Conservation (phyloP, 139 green algal species). For the Closterium sp. region DNA sequence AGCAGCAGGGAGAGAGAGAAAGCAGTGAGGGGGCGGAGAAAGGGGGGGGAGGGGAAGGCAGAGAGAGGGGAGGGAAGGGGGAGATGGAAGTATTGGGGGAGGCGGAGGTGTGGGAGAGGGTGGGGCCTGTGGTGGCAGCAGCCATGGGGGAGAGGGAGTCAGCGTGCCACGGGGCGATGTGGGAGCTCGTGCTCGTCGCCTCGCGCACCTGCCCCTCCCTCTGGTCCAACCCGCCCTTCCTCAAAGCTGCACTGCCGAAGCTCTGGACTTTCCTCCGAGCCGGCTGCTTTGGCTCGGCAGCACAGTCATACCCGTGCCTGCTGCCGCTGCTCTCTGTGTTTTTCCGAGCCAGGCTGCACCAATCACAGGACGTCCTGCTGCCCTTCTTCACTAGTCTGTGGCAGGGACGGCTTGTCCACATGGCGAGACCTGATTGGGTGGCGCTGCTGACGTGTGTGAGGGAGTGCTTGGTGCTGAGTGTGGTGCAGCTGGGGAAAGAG, state of each 20-base stretch:
- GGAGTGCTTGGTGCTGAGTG: slow-evolving; percentile 15
- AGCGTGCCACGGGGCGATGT: slow-evolving; percentile 68
- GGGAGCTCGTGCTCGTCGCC: slow-evolving; percentile 56
- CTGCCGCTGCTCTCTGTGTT: slow-evolving; percentile 16
- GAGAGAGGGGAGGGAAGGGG: background rate
- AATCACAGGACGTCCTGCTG: background rate
- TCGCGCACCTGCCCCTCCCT: slow-evolving; percentile 61
- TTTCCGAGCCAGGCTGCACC: background rate
- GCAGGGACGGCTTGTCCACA: background rate
- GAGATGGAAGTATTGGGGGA: background rate
- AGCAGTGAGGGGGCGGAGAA: too few relatives aligned
- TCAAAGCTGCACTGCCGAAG: slow-evolving; percentile 53
- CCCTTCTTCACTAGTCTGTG: background rate
- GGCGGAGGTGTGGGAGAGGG: background rate
- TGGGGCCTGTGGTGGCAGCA: slow-evolving; percentile 42
- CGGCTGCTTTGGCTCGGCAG: slow-evolving; percentile 65
- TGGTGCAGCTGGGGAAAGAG: background rate
- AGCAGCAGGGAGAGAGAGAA: background rate
- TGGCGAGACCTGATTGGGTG: background rate
- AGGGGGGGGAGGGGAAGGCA: background rate
- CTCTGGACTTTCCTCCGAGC: slow-evolving; percentile 67
- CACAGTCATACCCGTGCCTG: slow-evolving; percentile 49
- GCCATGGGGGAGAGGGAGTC: slow-evolving; percentile 65
- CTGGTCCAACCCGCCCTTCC: background rate
- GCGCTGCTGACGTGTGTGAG: background rate